A percentile compares a stretch with the other conserved stretches of the same genome.
Evolutionary conservation across 306 rosid species (phyloP).

Genomic region (Rosa rugosa): DNA sequence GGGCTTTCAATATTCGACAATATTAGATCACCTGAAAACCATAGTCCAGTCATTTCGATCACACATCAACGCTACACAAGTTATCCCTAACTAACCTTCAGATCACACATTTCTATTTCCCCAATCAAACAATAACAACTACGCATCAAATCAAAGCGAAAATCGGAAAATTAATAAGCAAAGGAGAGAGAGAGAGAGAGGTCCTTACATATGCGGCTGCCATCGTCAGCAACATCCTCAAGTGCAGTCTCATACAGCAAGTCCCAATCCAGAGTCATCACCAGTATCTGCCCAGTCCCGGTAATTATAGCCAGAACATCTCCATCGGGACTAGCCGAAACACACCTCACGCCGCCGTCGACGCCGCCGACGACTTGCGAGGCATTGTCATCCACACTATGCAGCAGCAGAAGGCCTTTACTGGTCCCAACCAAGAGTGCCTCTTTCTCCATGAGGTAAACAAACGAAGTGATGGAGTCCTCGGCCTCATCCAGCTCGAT

Average conservation of each 20-base stretch:
- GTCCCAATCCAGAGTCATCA: constrained; percentile 96
- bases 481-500: constrained; percentile 59
- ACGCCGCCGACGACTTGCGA: constrained; percentile 76
- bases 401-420: constrained; percentile 60
- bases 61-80: too few species aligned
- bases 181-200: constrained; percentile 25
- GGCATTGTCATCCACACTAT: constrained; percentile 47
- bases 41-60: constrained; percentile 7
- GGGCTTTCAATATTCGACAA: constrained; percentile 33
- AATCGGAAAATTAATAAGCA: not conserved
- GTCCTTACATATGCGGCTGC: constrained; percentile 65
- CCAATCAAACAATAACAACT: not conserved
- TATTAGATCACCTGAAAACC: constrained; percentile 58
- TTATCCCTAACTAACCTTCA: not conserved
- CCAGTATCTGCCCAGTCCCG: constrained; percentile 64
- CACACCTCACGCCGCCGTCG: constrained; percentile 73
- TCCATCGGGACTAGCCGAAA: constrained; percentile 93
- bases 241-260: constrained; percentile 70
- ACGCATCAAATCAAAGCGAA: not conserved
- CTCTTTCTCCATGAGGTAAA: constrained; percentile 92
- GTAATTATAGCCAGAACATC: constrained; percentile 62
- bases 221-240: constrained; percentile 46
- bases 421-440: constrained; percentile 78
- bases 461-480: constrained; percentile 70
- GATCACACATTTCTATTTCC: not conserved